Conservation (phyloP, 495 filamentous ascomycete species). For the Hypoxylon rickii region DNA sequence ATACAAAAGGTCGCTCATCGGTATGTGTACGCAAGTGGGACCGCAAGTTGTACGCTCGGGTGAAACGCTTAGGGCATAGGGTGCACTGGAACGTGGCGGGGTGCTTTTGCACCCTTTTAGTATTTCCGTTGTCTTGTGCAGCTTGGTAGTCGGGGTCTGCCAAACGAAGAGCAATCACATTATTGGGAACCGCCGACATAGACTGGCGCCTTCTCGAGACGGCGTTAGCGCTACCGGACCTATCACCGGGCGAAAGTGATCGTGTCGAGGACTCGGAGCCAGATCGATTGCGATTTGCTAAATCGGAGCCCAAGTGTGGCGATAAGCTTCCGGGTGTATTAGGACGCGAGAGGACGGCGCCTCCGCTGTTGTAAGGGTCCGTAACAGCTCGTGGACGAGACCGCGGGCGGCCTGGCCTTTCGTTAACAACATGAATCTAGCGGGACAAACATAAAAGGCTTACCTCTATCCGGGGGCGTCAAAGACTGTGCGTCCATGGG, state of each 20-base stretch:
- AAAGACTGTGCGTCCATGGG: conserved; percentile 74
- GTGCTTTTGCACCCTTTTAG: conserved; percentile 89
- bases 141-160: conserved; percentile 85
- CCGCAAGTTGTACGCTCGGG: conserved; percentile 85
- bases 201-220: conserved; percentile 78
- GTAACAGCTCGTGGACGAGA: conserved; percentile 73
- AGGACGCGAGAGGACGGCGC: conserved; percentile 46
- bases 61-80: conserved; percentile 86
- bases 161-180: conserved; percentile 90
- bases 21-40: conserved; percentile 93
- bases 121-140: conserved; percentile 56
- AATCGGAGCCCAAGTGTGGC: conserved; percentile 50
- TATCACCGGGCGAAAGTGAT: conserved; percentile 71
- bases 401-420: conserved; percentile 46
- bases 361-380: conserved; percentile 65
- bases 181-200: conserved; percentile 82
- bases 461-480: conserved; percentile 85
- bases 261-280: conserved; percentile 55
- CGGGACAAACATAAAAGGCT: conserved; percentile 33
- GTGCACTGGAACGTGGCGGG: conserved; percentile 89
- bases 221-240: conserved; percentile 61
- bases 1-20: conserved; percentile 92
- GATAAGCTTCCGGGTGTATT: conserved; percentile 49
- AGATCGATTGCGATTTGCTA: conserved; percentile 46
- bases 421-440: conserved; percentile 2